Conservation (phyloP, 2,329 filamentous ascomycete genomes). For the Orbilia quercus region DNA sequence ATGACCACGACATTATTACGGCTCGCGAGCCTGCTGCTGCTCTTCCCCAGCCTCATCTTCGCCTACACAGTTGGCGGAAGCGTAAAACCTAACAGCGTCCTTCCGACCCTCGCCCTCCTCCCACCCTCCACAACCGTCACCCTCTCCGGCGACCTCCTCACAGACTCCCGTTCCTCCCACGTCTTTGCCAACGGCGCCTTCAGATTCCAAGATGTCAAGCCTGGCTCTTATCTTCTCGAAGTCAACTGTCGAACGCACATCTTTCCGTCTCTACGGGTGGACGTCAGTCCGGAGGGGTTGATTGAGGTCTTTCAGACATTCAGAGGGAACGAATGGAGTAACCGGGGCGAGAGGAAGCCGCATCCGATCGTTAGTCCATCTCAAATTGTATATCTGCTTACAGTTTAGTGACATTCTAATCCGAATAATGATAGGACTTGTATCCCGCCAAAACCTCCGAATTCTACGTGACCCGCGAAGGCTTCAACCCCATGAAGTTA, state of each 20-base stretch:
- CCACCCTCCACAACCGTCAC: slow-evolving; percentile 45
- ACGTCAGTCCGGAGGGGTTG: slow-evolving; percentile 69
- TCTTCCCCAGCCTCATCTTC: slow-evolving; percentile 33
- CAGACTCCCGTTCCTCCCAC: slow-evolving; percentile 47
- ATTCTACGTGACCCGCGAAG: slow-evolving; percentile 74
- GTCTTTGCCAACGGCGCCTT: slow-evolving; percentile 51
- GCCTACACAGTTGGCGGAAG: slow-evolving; percentile 40
- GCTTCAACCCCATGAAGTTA: slow-evolving; percentile 60
- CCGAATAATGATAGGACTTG: slow-evolving; percentile 31
- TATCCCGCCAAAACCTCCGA: slow-evolving; percentile 72
- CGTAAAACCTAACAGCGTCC: slow-evolving; percentile 40
- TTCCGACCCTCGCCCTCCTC: slow-evolving; percentile 35
- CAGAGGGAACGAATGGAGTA: slow-evolving; percentile 88
- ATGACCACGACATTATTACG: slow-evolving; percentile 12
- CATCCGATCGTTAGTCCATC: slow-evolving; percentile 76
- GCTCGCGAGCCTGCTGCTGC: slow-evolving; percentile 28
- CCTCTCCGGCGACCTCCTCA: slow-evolving; percentile 36
- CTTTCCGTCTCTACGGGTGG: slow-evolving; percentile 83
- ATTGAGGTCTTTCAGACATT: slow-evolving; percentile 82
- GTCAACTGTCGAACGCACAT: slow-evolving; percentile 78
- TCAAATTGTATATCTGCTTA: not conserved
- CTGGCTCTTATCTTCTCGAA: slow-evolving; percentile 82
- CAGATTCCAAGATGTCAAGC: slow-evolving; percentile 48
- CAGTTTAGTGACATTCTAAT: too few species aligned
- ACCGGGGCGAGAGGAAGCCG: slow-evolving; percentile 75